Evolutionary conservation across 257 asterid species (phyloP).

Genomic region (Gynochthodes officinalis): DNA sequence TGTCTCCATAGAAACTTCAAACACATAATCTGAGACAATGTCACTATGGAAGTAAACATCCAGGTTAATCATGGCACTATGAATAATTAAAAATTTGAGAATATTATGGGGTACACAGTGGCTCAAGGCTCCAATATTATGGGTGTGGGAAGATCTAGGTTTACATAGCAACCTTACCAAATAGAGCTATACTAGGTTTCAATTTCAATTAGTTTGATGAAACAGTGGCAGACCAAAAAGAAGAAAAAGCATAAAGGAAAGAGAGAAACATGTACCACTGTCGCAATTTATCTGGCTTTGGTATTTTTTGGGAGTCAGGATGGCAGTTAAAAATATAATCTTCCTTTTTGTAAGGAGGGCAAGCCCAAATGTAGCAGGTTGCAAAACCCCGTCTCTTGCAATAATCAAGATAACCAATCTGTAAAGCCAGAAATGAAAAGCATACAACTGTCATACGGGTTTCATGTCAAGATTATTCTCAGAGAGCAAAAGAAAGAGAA

Average conservation of each 20-base stretch:
- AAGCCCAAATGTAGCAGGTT: conserved; percentile 77
- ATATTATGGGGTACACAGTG: not conserved
- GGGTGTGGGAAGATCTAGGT: not conserved
- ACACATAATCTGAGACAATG: not conserved
- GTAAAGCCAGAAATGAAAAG: conserved; percentile 18
- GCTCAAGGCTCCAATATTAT: not conserved
- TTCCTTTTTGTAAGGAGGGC: conserved; percentile 70
- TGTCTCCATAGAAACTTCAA: not conserved
- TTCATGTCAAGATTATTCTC: not conserved
- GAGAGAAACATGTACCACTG: conserved; percentile 43
- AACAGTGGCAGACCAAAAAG: conserved; percentile 1
- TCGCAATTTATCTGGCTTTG: conserved; percentile 53
- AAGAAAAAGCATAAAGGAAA: conserved; percentile 15
- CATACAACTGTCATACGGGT: not conserved
- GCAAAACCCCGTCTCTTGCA: conserved; percentile 70
- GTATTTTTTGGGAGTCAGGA: conserved; percentile 69
- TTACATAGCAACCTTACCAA: not conserved
- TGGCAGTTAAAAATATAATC: conserved; percentile 77
- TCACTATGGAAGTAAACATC: not conserved
- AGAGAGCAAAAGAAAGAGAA: conserved; percentile 5
- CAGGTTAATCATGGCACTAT: conserved; percentile 8
- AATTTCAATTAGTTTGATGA: not conserved
- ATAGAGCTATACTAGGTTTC: not conserved
- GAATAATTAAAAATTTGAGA: not conserved
- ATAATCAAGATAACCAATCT: conserved; percentile 83